Evolutionary conservation across 306 rosid genomes (phyloP), one percentile per base, ranked within the genome.

Genomic region (Cucurbita argyrosperma): DNA sequence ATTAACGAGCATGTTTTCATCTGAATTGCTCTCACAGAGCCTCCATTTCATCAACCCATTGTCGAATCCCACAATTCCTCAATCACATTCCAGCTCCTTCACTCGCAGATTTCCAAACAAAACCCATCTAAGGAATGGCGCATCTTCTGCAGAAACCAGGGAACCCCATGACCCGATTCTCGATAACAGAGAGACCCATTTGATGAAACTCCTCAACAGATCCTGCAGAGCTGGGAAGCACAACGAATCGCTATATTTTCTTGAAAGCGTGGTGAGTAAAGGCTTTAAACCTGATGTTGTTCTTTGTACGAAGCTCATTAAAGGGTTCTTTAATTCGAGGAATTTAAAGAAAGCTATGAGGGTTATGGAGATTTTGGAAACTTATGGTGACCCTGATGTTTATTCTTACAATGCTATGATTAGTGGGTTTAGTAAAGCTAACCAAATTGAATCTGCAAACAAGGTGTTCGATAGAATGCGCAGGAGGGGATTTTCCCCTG

Each of bases 351-450:
- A 88, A 72, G 96, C 96, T 5, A 16, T 87, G 57, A 66, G 82
- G 77, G 90, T 88, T 3, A 87, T 92, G 91, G 89, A 92, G 51
- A 85, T 90, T 30, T 72, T 92, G 82, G 98, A 92, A 39, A 83
- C 81, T 21, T 58, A 85, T 71, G 98, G 98, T 0, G 88, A 90
- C 16, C 96, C 96, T 10, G 96, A 92, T 83, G 84, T 90, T 72
- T 90, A 84, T 52, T 78, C 92, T 10, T 92, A 90, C 71, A 92
- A 90, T 82, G 96, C 96, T 1, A 73, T 90, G 80, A 87, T 92
- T 3, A 90, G 88, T 60, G 92, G 95, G 1, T 80, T 88, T 60
- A 84, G 88, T 69, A 88, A 89, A 60, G 86, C 88, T 16, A 87
- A 90, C 40, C 80, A 78, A 68, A 69, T 90, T 49, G 91, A 85